phyloP scores from a whole-genome alignment of 352 stramenopile genomes.

The Phytophthora cryptogea region DNA sequence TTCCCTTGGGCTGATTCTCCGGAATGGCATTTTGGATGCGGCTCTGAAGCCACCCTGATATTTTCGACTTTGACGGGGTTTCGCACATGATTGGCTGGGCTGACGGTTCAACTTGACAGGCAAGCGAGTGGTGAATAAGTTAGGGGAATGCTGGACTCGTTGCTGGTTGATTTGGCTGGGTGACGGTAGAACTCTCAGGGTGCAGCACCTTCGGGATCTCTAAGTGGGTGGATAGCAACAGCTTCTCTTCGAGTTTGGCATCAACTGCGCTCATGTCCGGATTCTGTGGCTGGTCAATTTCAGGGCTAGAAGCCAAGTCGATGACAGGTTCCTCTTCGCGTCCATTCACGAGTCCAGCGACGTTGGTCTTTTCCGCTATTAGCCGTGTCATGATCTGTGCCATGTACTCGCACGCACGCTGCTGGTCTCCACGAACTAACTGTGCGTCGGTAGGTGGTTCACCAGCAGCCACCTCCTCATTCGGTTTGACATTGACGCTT shows the following conservation, averaged over 20 bases:
- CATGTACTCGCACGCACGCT: constrained; percentile 33
- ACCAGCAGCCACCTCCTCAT: background rate
- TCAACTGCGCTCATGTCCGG: background rate
- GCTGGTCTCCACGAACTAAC: constrained; percentile 19
- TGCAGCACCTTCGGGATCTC: background rate
- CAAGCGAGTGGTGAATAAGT: background rate
- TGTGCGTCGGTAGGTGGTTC: background rate
- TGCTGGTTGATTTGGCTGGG: background rate
- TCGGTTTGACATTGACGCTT: background rate
- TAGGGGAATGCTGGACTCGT: background rate
- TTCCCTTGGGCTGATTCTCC: constrained; percentile 1
- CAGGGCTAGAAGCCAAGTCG: constrained; percentile 4
- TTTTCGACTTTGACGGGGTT: constrained; percentile 24
- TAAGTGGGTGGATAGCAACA: constrained; percentile 1
- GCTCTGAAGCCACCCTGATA: constrained; percentile 15
- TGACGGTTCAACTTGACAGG: background rate
- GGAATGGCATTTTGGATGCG: constrained; percentile 20
- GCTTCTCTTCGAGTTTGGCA: constrained; percentile 5
- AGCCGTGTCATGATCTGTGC: constrained; percentile 28
- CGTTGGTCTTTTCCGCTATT: constrained; percentile 21
- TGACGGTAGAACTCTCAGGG: background rate
- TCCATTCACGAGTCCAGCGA: background rate
- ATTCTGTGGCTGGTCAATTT: constrained; percentile 1
- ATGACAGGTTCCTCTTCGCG: constrained; percentile 5
- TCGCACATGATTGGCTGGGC: constrained; percentile 16